phyloP scores from a whole-genome alignment of 1,139 yeast genomes.

The Taiozyma onychis region DNA sequence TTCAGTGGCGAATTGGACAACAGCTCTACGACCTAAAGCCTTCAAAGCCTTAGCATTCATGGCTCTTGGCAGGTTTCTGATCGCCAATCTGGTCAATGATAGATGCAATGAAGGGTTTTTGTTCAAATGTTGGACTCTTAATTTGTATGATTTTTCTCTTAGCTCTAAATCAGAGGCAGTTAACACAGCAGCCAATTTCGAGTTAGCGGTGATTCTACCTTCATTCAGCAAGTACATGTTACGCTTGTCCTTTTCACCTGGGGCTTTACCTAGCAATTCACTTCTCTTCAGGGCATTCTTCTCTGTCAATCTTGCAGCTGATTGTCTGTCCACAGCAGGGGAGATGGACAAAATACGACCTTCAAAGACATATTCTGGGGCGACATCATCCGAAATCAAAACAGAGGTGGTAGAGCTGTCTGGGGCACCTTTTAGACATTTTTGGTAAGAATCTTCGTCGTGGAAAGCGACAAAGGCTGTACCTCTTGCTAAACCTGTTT shows the following conservation, averaged over 20 bases:
- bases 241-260: constrained; percentile 77
- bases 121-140: constrained; percentile 85
- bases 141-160: constrained; percentile 80
- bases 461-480: constrained; percentile 91
- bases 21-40: constrained; percentile 90
- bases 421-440: constrained; percentile 78
- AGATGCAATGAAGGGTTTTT: constrained; percentile 88
- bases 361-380: constrained; percentile 83
- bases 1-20: constrained; percentile 93
- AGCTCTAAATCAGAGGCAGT: constrained; percentile 74
- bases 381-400: constrained; percentile 86
- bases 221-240: constrained; percentile 83
- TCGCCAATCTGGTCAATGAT: constrained; percentile 88
- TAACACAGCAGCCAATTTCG: constrained; percentile 69
- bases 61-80: constrained; percentile 89
- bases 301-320: constrained; percentile 75
- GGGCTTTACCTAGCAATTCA: constrained; percentile 74
- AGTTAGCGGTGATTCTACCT: constrained; percentile 81
- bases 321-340: constrained; percentile 80
- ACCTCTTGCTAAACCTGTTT: constrained; percentile 84
- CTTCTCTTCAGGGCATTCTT: constrained; percentile 69
- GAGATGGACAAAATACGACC: constrained; percentile 84
- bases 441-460: constrained; percentile 52
- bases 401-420: constrained; percentile 69
- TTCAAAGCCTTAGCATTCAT: constrained; percentile 85